These are phyloP conservation scores for Coffea eugenioides DNA, from an alignment of 257 asterid species.

Conservation along the genomic window DNA sequence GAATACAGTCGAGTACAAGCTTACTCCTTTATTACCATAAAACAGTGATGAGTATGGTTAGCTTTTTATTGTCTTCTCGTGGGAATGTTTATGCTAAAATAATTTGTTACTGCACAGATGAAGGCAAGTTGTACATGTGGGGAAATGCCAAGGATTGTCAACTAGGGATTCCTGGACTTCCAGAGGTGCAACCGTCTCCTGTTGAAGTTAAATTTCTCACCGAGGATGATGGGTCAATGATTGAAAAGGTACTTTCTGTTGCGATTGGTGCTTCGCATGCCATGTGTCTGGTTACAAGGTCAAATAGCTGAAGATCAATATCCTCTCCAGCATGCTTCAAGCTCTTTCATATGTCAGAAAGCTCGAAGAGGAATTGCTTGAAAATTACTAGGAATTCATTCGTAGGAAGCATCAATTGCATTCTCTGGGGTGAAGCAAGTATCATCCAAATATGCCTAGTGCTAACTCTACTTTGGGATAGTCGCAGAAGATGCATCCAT, in stretches of 20 bases:
- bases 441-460: not conserved
- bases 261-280: constrained; percentile 95
- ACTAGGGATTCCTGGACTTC: constrained; percentile 85
- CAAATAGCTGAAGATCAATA: constrained; percentile 21
- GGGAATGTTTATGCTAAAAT: not conserved
- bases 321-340: not conserved
- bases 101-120: constrained; percentile 40
- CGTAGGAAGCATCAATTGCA: not conserved
- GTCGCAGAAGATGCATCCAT: not conserved
- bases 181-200: constrained; percentile 66
- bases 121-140: constrained; percentile 92
- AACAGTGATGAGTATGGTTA: not conserved
- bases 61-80: not conserved
- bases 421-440: not conserved
- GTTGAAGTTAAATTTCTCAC: constrained; percentile 75
- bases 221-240: constrained; percentile 67
- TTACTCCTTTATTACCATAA: not conserved
- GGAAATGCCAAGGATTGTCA: constrained; percentile 79
- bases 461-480: not conserved
- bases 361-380: not conserved
- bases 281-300: constrained; percentile 72
- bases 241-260: constrained; percentile 55
- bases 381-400: not conserved
- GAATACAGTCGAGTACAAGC: not conserved
- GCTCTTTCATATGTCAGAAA: not conserved